phyloP scores from a whole-genome alignment of 345 rosid genomes.

The Populus pruinosa region DNA sequence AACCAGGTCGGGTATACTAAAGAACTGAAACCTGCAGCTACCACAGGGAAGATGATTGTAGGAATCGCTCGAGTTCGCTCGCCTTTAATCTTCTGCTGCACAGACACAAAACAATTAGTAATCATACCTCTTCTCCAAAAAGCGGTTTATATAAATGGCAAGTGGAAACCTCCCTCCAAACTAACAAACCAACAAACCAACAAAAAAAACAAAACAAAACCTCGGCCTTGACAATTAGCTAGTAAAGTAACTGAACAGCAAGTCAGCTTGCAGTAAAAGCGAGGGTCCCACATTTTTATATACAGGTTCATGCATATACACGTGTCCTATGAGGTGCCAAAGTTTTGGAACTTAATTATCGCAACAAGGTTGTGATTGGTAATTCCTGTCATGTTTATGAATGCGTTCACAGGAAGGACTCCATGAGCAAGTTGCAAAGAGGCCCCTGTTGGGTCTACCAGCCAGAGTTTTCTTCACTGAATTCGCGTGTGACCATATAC shows the following conservation, averaged over 20 bases:
- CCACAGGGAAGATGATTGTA: neutral
- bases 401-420: neutral
- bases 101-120: neutral
- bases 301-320: neutral
- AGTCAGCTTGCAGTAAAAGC: neutral
- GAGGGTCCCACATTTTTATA: neutral
- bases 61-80: neutral
- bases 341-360: neutral
- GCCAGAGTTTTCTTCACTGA: slow-evolving; percentile 8
- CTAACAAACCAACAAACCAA: neutral
- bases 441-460: slow-evolving; percentile 13
- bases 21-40: neutral
- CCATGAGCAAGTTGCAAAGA: slow-evolving; percentile 24
- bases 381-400: neutral
- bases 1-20: neutral
- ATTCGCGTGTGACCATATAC: slow-evolving; percentile 13
- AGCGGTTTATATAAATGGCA: neutral
- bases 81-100: neutral
- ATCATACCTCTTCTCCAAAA: neutral
- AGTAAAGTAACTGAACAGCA: neutral
- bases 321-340: neutral
- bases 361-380: neutral
- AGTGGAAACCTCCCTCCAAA: neutral
- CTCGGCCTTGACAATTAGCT: neutral
- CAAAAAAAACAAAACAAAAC: neutral